A percentile compares a stretch with the other conserved stretches of the same genome.
phyloP scores from a whole-genome alignment of 192 early-diverging fungal genomes.

The Rhizoclosmatium globosum region DNA sequence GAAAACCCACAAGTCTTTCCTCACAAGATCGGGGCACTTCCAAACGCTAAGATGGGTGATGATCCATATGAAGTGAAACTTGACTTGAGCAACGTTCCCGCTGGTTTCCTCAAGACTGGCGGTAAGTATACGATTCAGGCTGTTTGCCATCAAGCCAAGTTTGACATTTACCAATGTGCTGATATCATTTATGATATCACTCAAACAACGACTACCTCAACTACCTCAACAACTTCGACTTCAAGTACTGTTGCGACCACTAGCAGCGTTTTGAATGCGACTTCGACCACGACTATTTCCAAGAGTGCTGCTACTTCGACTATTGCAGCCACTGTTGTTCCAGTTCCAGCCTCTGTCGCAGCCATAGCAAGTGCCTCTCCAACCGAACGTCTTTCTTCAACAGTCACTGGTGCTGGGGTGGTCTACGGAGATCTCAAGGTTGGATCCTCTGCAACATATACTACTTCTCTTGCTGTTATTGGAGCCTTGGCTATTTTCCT shows the following conservation, averaged over 20 bases:
- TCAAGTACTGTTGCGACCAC: neutral
- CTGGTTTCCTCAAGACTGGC: neutral
- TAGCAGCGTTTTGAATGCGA: neutral
- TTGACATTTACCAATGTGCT: constrained; percentile 31
- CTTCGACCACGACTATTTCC: no score
- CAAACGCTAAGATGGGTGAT: constrained; percentile 14
- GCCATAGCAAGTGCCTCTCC: no score
- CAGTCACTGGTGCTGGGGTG: no score
- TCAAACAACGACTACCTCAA: no score
- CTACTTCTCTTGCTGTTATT: no score
- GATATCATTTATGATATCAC: neutral
- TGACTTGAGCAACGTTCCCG: constrained; percentile 23
- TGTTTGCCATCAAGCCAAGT: constrained; percentile 27
- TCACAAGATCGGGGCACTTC: constrained; percentile 30
- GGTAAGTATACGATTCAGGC: constrained; percentile 19
- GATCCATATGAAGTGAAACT: constrained; percentile 14
- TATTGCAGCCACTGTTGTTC: neutral
- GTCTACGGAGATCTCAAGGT: no score
- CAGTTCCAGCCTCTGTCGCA: no score
- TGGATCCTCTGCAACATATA: no score
- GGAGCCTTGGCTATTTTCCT: no score
- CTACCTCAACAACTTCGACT: neutral
- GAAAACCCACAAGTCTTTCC: constrained; percentile 35
- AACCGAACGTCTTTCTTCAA: no score
- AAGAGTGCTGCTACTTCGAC: neutral